These are phyloP conservation scores for Metschnikowia chrysomelidarum DNA, from an alignment of 805 yeast species.

Conservation along the genomic window DNA sequence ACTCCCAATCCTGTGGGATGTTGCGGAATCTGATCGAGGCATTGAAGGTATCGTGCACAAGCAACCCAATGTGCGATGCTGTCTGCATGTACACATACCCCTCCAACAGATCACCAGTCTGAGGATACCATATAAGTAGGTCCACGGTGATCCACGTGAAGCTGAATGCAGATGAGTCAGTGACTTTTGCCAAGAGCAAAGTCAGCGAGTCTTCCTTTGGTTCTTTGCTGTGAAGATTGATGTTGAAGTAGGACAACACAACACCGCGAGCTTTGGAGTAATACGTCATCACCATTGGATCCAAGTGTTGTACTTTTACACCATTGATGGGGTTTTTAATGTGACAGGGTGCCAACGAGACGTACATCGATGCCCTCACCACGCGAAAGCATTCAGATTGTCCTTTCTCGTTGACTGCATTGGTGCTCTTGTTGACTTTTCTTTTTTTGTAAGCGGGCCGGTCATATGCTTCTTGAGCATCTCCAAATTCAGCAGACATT, in stretches of 20 bases:
- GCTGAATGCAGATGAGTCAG: constrained; percentile 82
- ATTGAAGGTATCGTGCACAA: constrained; percentile 91
- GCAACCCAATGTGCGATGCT: constrained; percentile 89
- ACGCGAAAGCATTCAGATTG: constrained; percentile 68
- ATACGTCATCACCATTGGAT: constrained; percentile 84
- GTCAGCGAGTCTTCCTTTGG: constrained; percentile 35
- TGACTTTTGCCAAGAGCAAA: constrained; percentile 59
- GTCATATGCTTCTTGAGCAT: constrained; percentile 1
- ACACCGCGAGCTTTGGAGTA: constrained; percentile 74
- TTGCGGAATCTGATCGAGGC: constrained; percentile 83
- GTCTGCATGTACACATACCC: constrained; percentile 91
- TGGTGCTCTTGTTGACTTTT: constrained; percentile 28
- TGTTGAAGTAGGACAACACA: constrained; percentile 72
- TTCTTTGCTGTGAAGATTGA: constrained; percentile 28
- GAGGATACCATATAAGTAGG: constrained; percentile 86
- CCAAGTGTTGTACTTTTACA: constrained; percentile 81
- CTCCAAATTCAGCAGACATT: constrained; percentile 14
- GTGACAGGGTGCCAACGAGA: constrained; percentile 86
- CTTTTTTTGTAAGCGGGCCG: constrained; percentile 7
- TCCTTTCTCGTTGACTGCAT: constrained; percentile 42
- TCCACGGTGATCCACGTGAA: constrained; percentile 86
- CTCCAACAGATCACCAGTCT: constrained; percentile 79
- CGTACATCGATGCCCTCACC: constrained; percentile 61
- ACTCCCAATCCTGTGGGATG: constrained; percentile 86
- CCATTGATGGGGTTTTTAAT: constrained; percentile 71